Base-by-base conservation (phyloP, 108 stramenopile species). In the Licmophora abbreviata region DNA sequence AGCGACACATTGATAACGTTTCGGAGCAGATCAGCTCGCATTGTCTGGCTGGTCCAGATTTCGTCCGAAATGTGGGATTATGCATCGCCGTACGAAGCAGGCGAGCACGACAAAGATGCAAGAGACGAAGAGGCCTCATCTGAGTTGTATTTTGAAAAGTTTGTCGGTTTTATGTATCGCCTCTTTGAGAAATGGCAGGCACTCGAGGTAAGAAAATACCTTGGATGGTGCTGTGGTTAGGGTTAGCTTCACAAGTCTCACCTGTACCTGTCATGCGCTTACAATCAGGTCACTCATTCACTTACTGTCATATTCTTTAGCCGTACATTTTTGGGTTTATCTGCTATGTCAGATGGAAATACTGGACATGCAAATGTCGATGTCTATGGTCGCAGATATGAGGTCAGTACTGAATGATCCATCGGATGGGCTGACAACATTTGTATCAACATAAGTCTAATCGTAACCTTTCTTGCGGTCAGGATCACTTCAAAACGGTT, bases 1-100 rank as follows among this genome's bases (percentile, higher is more conserved):
- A 79, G 84, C 29, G 68, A 81, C 15, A 94, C 93, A 17, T 85
- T 78, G 48, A 85, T 98, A 23, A 89, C 92, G 11, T 95, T 94
- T 45, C 83, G 97, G 31, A 87, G 92, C 50, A 80, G 94, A 24
- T 92, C 91, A 1, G 80, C 95, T 3, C 66, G 98, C 24, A 83
- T 97, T 20, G 72, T 96, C 44, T 99, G 96, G 95, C 68, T 97
- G 17, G 95, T 99, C 11, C 98, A 99, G 59, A 77, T 99, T 43
- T 77, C 79, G 15, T 63, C 64, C 8, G 98, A 99, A 66, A 98
- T 97, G 96, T 99, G 94, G 90, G 97, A 99, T 28, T 95, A 86
- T 59, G 57, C 89, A 3, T 83, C 83, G 7, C 73, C 78, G 24
- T 77, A 81, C 64, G 64, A 75, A 43, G 38, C 33, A 14, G 58